Evolutionary conservation across 768 basidiomycete species (phyloP), one percentile per base, ranked within the genome.

Genomic region (Mycena alexandri): DNA sequence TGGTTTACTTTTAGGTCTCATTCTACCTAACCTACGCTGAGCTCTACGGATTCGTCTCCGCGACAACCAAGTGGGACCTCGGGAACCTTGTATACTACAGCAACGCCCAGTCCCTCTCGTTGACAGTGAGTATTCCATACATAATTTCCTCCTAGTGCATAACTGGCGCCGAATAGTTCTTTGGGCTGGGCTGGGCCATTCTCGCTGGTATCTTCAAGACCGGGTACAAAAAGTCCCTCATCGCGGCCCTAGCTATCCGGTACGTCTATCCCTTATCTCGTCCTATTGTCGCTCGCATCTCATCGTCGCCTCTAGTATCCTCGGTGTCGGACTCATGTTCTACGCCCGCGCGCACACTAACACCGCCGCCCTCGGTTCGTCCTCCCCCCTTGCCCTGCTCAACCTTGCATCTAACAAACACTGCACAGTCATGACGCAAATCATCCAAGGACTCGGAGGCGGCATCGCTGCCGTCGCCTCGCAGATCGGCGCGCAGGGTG

Each of bases 391-490:
- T 29, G 14, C 7, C 42, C 41, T 12, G 22, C 22, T 29, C 13
- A 7, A 34, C 33, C 6, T 19, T n/a, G 21, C 47, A 25, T 9
- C 16, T 19, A 24, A 55, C 57, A 29, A 67, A n/a, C 9, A 7
- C 13, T 21, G 2, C 10, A 34, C 56, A 68, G 84, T 89, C 25
- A 74, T 81, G 63, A 83, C 82, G n/a, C 88, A 89, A 67, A 75
- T 87, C 59, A 74, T 89, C n/a, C 87, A 88, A 74, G 88, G 87
- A n/a, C 67, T 83, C 3, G 87, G 87, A 17, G 88, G 88, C 4
- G 88, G 87, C 34, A 77, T 88, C 67, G 86, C 86, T 16, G 80
- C 81, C 17, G 73, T 82, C 61, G 72, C 81, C 8, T 73, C 78
- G 17, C 83, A 82, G 57, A 83, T 85, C 43, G 83, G 81, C 10